These are phyloP conservation scores for Aspergillus niger DNA, from an alignment of 2,329 filamentous ascomycete species.

Conservation along the genomic window DNA sequence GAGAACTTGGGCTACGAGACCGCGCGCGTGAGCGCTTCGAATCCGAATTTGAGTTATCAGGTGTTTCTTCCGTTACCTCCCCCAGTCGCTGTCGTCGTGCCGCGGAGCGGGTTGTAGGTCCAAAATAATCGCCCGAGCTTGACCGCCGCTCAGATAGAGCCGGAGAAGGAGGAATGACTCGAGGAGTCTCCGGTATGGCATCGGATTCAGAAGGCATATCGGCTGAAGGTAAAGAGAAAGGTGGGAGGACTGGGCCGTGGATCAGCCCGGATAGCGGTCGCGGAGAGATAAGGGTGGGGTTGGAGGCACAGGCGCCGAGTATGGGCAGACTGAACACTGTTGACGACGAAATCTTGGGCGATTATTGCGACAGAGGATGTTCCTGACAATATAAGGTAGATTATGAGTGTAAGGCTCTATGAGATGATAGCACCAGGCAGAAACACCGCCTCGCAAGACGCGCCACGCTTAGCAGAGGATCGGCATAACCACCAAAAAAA, in stretches of 20 bases:
- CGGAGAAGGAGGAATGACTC: slow-evolving; percentile 87
- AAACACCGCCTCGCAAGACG: slow-evolving; percentile 21
- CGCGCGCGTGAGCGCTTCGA: slow-evolving; percentile 64
- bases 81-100: slow-evolving; percentile 58
- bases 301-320: slow-evolving; percentile 28
- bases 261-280: slow-evolving; percentile 32
- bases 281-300: slow-evolving; percentile 18
- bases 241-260: slow-evolving; percentile 49
- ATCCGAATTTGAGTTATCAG: slow-evolving; percentile 56
- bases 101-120: slow-evolving; percentile 75
- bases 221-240: slow-evolving; percentile 40
- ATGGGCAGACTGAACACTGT: slow-evolving; percentile 19
- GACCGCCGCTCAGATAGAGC: slow-evolving; percentile 57
- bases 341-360: slow-evolving; percentile 41
- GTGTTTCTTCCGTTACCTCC: slow-evolving; percentile 48
- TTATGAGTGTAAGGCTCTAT: slow-evolving; percentile 10
- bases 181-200: slow-evolving; percentile 73
- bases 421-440: slow-evolving; percentile 14
- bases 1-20: slow-evolving; percentile 48
- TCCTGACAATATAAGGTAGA: slow-evolving; percentile 4
- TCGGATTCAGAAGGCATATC: slow-evolving; percentile 52
- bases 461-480: slow-evolving; percentile 14
- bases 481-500: slow-evolving; percentile 3
- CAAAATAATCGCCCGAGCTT: slow-evolving; percentile 64
- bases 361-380: slow-evolving; percentile 14